Evolutionary conservation across 192 early-diverging fungal species (phyloP).

Genomic region (Coemansia sp.): DNA sequence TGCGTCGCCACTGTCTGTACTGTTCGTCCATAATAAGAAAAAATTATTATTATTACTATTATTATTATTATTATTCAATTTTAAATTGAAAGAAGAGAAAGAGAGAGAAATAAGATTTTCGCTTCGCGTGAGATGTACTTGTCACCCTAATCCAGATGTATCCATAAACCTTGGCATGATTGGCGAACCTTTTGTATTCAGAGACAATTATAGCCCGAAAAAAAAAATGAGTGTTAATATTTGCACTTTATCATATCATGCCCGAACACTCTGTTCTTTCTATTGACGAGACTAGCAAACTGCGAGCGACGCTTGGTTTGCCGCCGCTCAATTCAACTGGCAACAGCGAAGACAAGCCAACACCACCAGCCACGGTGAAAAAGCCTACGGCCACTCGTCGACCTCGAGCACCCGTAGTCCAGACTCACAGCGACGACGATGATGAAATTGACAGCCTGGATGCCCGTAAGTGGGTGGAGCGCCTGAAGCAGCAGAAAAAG

Average conservation of each 20-base stretch:
- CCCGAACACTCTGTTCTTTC: no score
- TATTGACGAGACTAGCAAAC: no score
- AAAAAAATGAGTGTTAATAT: not conserved
- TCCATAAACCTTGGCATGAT: slow-evolving; percentile 1
- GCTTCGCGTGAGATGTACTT: not conserved
- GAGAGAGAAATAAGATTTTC: not conserved
- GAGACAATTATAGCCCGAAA: not conserved
- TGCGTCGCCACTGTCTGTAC: slow-evolving; percentile 37
- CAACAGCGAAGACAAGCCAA: no score
- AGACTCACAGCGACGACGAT: slow-evolving; percentile 52
- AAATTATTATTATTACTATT: slow-evolving; percentile 1
- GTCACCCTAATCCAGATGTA: slow-evolving; percentile 15
- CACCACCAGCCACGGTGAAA: not conserved
- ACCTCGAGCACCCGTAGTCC: slow-evolving; percentile 48
- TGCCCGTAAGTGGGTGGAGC: slow-evolving; percentile 70
- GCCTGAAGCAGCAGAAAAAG: slow-evolving; percentile 59
- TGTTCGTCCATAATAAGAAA: slow-evolving; percentile 41
- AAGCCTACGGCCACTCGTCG: not conserved
- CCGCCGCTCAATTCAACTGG: no score
- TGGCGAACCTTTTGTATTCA: not conserved
- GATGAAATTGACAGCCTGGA: slow-evolving; percentile 60
- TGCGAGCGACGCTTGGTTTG: no score
- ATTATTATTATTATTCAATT: slow-evolving; percentile 6
- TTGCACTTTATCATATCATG: not conserved
- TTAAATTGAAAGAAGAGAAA: slow-evolving; percentile 1